Conservation (phyloP, 2,329 filamentous ascomycete genomes). For the Penicillium oxalicum region DNA sequence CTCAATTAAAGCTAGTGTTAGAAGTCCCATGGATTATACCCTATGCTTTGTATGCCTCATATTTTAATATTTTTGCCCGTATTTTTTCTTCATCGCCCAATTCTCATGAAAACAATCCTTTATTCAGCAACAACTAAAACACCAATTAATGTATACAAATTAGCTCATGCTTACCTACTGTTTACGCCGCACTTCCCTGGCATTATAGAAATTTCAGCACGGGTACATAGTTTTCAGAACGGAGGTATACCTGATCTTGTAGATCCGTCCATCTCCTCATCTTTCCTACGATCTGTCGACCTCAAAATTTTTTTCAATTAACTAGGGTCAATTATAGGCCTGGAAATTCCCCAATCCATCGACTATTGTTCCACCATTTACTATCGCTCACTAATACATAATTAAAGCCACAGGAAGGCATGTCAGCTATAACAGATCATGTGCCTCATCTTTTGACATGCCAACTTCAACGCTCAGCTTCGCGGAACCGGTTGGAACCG, state of each 20-base stretch:
- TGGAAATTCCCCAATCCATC: not conserved
- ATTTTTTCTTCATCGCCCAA: not conserved
- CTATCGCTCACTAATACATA: not conserved
- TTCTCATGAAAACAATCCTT: not conserved
- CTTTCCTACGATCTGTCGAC: slow-evolving; percentile 4
- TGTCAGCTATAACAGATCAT: too few species aligned
- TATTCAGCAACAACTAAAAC: too few species aligned
- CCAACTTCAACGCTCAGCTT: not conserved
- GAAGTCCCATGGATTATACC: not conserved
- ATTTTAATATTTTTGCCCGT: slow-evolving; percentile 2
- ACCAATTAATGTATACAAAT: too few species aligned
- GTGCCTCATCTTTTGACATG: too few species aligned
- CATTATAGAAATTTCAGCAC: not conserved
- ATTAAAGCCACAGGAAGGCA: not conserved
- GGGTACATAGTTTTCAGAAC: not conserved
- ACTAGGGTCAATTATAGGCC: not conserved
- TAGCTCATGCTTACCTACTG: too few species aligned
- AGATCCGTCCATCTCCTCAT: slow-evolving; percentile 3
- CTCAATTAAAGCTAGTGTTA: not conserved
- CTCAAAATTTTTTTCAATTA: not conserved
- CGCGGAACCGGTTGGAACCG: not conserved
- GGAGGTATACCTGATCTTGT: slow-evolving; percentile 2
- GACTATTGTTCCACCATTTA: not conserved
- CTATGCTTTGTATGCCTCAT: not conserved
- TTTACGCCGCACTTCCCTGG: not conserved